These are phyloP conservation scores for Emmonsiellopsis sp. DNA, from an alignment of 2,329 filamentous ascomycete genomes.

Conservation along the genomic window DNA sequence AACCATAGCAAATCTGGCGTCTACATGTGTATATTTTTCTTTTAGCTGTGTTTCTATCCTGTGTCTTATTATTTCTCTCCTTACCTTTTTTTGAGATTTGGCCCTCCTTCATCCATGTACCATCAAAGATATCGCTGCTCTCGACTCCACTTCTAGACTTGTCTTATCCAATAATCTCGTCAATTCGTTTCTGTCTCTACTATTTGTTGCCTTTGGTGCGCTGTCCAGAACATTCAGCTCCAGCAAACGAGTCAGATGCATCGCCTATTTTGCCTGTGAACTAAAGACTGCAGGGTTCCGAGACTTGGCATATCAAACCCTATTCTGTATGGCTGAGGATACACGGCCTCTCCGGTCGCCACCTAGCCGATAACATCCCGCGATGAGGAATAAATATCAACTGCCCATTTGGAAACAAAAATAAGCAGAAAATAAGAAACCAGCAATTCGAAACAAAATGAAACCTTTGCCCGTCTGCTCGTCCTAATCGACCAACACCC, in stretches of 20 bases:
- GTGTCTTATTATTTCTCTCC: not conserved
- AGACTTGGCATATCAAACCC: too few relatives aligned
- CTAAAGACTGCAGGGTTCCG: too few relatives aligned
- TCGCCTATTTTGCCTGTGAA: too few relatives aligned
- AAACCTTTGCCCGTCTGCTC: not conserved
- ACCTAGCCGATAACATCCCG: too few relatives aligned
- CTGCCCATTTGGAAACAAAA: too few relatives aligned
- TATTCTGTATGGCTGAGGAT: too few relatives aligned
- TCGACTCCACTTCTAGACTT: conserved; percentile 7
- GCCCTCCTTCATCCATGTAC: conserved; percentile 1
- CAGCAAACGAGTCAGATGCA: too few relatives aligned
- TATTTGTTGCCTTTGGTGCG: not conserved
- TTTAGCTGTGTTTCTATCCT: not conserved
- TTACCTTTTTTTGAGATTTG: conserved; percentile 2
- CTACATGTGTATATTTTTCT: conserved; percentile 1
- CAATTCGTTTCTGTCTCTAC: not conserved
- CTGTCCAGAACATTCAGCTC: too few relatives aligned
- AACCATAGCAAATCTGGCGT: conserved; percentile 2
- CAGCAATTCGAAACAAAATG: not conserved
- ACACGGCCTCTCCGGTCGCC: too few relatives aligned
- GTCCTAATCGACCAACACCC: too few relatives aligned
- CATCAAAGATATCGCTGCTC: conserved; percentile 1
- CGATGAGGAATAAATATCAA: too few relatives aligned
- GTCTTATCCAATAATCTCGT: conserved; percentile 1
- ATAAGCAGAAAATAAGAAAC: too few relatives aligned